These are phyloP conservation scores for Artemisia argyi DNA, from an alignment of 129 eudicot genomes.

Conservation along the genomic window DNA sequence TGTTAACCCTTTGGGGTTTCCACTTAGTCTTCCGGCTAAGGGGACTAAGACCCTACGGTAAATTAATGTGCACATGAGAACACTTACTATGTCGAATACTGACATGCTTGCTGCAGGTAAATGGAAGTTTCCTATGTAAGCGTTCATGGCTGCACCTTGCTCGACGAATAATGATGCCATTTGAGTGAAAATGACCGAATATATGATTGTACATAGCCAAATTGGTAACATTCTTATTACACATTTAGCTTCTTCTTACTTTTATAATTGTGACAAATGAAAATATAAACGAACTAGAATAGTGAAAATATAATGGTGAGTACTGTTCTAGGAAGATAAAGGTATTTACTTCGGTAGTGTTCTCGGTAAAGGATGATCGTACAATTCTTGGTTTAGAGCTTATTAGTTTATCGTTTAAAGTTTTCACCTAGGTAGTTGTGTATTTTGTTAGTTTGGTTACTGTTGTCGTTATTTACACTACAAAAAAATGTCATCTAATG, in stretches of 20 bases:
- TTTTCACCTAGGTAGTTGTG: too few relatives aligned
- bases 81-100: conserved; percentile 65
- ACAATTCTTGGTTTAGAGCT: too few relatives aligned
- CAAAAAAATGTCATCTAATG: too few relatives aligned
- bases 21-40: conserved; percentile 43
- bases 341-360: too few relatives aligned
- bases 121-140: conserved; percentile 38
- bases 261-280: too few relatives aligned
- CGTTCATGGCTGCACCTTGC: conserved; percentile 68
- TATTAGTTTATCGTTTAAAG: too few relatives aligned
- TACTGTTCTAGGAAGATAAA: too few relatives aligned
- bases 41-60: conserved; percentile 61
- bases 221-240: conserved; percentile 72
- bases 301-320: too few relatives aligned
- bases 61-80: conserved; percentile 56
- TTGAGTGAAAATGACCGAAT: conserved; percentile 79
- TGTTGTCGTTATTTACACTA: too few relatives aligned
- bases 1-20: conserved; percentile 61
- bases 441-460: too few relatives aligned
- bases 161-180: conserved; percentile 88
- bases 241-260: conserved; percentile 91
- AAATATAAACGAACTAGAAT: too few relatives aligned
- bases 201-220: conserved; percentile 85
- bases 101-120: conserved; percentile 93
- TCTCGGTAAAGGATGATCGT: too few relatives aligned